These are phyloP conservation scores for Plasmodium gaboni DNA, from an alignment of 169 alveolate genomes.

Conservation along the genomic window DNA sequence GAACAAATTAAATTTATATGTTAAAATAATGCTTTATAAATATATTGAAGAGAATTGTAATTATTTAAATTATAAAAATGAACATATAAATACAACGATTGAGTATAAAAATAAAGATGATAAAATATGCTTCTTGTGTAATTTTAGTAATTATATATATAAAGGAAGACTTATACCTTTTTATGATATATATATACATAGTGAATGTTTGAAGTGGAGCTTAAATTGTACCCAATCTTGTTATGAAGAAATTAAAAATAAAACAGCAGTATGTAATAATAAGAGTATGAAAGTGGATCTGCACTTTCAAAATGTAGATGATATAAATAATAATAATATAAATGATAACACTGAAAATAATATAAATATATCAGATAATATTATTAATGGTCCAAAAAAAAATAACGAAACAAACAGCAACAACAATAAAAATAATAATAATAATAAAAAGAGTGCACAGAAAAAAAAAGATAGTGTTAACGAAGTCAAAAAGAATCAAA, in stretches of 20 bases:
- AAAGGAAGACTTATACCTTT: conserved; percentile 83
- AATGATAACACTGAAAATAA: neutral
- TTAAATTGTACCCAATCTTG: conserved; percentile 78
- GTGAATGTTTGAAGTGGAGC: conserved; percentile 85
- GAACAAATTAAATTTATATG: conserved; percentile 52
- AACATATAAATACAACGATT: neutral
- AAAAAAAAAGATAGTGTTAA: too few species aligned
- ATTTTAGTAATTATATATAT: conserved; percentile 54
- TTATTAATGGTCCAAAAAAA: neutral
- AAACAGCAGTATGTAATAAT: neutral
- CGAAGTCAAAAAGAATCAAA: too few species aligned
- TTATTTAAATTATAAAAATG: conserved; percentile 1
- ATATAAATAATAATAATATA: neutral
- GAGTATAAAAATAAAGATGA: neutral
- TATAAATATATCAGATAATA: neutral
- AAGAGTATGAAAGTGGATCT: neutral
- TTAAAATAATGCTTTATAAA: conserved; percentile 43
- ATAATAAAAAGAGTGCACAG: neutral
- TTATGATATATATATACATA: conserved; percentile 80
- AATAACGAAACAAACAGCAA: neutral
- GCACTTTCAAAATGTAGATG: neutral
- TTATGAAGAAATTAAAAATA: conserved; percentile 18
- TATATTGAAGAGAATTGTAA: conserved; percentile 31
- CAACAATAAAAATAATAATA: neutral
- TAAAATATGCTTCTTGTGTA: conserved; percentile 41